Conservation (phyloP, 305 asterid species). For the Solanum hybrid region DNA sequence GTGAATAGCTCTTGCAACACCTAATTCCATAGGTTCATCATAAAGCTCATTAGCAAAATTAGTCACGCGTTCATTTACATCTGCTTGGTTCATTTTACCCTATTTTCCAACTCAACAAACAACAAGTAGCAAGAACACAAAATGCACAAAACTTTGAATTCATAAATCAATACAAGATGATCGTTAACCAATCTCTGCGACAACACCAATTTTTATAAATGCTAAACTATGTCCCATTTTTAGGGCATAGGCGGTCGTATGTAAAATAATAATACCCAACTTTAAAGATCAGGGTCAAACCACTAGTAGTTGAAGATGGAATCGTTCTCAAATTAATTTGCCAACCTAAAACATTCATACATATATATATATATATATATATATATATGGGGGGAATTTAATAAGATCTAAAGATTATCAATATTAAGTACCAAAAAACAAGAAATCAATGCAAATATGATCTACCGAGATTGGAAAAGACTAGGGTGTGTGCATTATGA, state of each 20-base stretch:
- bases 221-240: neutral
- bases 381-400: neutral
- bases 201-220: too few relatives aligned
- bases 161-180: neutral
- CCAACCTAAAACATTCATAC: neutral
- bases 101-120: neutral
- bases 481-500: neutral
- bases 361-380: too few relatives aligned
- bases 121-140: neutral
- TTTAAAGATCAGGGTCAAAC: neutral
- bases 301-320: neutral
- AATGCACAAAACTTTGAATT: neutral
- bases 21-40: neutral
- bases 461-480: neutral
- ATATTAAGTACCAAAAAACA: neutral
- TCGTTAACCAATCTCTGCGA: neutral
- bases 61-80: neutral
- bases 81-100: neutral
- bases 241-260: neutral
- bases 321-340: neutral
- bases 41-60: neutral
- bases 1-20: neutral
- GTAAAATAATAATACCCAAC: neutral
- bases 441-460: neutral
- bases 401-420: neutral